Conservation (phyloP, 257 asterid genomes). For the Anisodus acutangulus region DNA sequence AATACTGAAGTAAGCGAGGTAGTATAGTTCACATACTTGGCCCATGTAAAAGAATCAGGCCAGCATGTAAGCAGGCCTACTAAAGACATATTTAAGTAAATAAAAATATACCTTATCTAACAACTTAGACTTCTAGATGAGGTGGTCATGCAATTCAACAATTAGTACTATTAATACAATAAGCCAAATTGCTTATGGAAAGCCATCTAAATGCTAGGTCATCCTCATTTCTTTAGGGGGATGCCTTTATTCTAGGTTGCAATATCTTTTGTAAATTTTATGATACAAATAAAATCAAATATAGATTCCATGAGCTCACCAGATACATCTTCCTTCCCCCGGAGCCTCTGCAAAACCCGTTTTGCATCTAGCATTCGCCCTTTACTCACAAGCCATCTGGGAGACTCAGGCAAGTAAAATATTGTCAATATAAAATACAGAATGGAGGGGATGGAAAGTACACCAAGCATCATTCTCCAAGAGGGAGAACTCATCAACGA, state of each 20-base stretch:
- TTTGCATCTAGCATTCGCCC: slow-evolving; percentile 66
- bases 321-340: slow-evolving; percentile 64
- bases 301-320: slow-evolving; percentile 45
- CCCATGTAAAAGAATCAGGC: neutral
- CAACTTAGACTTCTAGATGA: neutral
- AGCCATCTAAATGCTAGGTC: neutral
- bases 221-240: neutral
- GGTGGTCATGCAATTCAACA: neutral
- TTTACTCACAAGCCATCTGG: slow-evolving; percentile 80
- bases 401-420: slow-evolving; percentile 75
- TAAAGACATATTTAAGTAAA: neutral
- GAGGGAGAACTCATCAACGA: slow-evolving; percentile 54
- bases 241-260: neutral
- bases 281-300: neutral
- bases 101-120: too few species aligned
- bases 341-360: slow-evolving; percentile 59
- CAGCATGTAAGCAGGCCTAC: neutral
- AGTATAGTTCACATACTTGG: neutral
- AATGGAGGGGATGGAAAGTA: slow-evolving; percentile 58
- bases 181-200: neutral
- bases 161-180: neutral
- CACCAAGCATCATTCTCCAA: slow-evolving; percentile 75
- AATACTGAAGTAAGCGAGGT: neutral
- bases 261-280: slow-evolving; percentile 1
- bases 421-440: slow-evolving; percentile 48